Conservation (phyloP, 2,329 filamentous ascomycete genomes). For the Verruconis gallopava region DNA sequence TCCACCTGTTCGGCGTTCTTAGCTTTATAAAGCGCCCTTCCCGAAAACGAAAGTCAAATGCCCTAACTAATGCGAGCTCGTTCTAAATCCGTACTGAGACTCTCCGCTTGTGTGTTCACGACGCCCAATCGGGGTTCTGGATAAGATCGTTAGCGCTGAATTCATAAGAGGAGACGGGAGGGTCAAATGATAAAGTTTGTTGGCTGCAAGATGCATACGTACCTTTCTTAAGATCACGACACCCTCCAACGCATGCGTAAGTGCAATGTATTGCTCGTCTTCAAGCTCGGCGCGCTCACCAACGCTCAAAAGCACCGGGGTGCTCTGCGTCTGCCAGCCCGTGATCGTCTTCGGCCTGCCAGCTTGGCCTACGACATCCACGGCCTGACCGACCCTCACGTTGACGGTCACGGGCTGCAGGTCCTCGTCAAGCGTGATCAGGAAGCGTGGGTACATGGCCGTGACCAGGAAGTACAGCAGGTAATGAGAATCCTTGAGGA, state of each 20-base stretch:
- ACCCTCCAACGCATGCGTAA: slow-evolving; percentile 85
- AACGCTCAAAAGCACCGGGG: slow-evolving; percentile 87
- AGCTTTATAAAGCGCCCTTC: no score
- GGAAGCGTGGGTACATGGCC: slow-evolving; percentile 92
- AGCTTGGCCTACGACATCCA: slow-evolving; percentile 94
- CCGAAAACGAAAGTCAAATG: no score
- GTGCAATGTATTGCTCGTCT: slow-evolving; percentile 89
- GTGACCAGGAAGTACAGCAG: slow-evolving; percentile 95
- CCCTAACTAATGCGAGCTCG: no score
- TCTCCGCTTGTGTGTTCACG: no score
- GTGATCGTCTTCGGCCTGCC: slow-evolving; percentile 98
- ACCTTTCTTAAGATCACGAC: slow-evolving; percentile 96
- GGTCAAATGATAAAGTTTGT: neutral
- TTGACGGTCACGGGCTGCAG: slow-evolving; percentile 90
- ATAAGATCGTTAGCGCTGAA: slow-evolving; percentile 13
- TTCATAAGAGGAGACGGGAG: no score
- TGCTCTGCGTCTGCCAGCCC: slow-evolving; percentile 98
- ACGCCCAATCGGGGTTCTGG: slow-evolving; percentile 34
- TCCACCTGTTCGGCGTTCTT: no score
- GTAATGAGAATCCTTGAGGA: slow-evolving; percentile 62
- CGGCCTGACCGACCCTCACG: slow-evolving; percentile 92
- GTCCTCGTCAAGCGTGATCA: slow-evolving; percentile 90
- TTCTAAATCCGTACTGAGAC: no score
- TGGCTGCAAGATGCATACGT: slow-evolving; percentile 23
- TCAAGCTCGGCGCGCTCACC: slow-evolving; percentile 94